Percentiles rank a stretch among this genome's conserved stretches.
phyloP scores from a whole-genome alignment of 805 yeast genomes.

The Teunomyces lycoperdinae region DNA sequence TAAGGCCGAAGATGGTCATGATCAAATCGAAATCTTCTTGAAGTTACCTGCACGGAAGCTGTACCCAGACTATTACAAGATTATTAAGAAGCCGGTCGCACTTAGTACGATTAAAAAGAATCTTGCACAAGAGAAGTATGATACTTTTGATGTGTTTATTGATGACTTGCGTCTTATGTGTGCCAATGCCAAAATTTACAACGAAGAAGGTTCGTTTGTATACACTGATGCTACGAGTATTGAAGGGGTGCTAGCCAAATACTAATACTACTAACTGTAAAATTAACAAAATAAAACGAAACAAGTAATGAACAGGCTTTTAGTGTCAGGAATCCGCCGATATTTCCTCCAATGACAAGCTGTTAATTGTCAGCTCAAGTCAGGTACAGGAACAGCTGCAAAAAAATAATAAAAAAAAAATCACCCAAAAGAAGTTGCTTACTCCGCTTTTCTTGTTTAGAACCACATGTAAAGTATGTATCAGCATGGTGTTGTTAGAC shows the following conservation, averaged over 20 bases:
- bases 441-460: neutral
- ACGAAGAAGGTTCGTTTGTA: constrained; percentile 66
- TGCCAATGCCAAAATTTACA: constrained; percentile 68
- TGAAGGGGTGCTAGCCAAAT: constrained; percentile 33
- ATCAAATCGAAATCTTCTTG: constrained; percentile 46
- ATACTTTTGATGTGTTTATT: constrained; percentile 44
- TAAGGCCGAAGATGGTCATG: constrained; percentile 44
- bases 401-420: neutral
- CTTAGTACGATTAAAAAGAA: constrained; percentile 52
- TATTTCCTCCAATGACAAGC: constrained; percentile 9
- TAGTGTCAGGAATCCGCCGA: neutral
- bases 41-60: constrained; percentile 67
- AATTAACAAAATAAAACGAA: neutral
- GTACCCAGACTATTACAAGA: constrained; percentile 82
- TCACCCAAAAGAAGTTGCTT: neutral
- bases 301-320: neutral
- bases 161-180: constrained; percentile 66
- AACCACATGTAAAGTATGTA: no score
- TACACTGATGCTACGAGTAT: constrained; percentile 54
- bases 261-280: neutral
- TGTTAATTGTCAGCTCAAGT: neutral
- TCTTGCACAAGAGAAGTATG: constrained; percentile 37
- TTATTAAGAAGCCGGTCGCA: constrained; percentile 60
- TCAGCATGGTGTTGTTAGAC: no score
- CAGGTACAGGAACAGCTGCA: constrained; percentile 2